Evolutionary conservation across 139 green algal species (phyloP).

Genomic region (Trebouxia sp.): DNA sequence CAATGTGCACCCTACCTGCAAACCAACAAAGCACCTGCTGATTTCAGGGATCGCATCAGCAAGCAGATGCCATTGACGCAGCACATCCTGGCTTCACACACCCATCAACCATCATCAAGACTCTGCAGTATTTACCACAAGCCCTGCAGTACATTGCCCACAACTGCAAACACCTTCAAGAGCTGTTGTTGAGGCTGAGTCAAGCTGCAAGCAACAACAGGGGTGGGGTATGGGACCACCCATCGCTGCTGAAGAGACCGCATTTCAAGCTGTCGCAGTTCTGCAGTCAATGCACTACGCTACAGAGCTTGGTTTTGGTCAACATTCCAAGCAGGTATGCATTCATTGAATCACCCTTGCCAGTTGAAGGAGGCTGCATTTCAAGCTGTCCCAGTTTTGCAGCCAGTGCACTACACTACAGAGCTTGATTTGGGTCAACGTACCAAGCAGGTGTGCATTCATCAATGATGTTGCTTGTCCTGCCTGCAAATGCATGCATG

Average conservation of each 20-base stretch:
- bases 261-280: constrained; percentile 13
- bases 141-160: neutral
- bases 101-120: neutral
- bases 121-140: neutral
- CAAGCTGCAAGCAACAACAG: neutral
- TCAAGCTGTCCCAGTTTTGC: neutral
- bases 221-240: neutral
- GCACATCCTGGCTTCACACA: neutral
- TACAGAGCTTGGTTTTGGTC: neutral
- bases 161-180: constrained; percentile 4
- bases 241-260: neutral
- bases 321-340: constrained; percentile 1
- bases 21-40: neutral
- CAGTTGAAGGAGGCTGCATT: neutral
- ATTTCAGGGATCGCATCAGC: neutral
- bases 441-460: neutral
- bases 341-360: neutral
- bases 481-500: no score
- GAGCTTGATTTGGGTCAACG: neutral
- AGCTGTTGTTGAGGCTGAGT: neutral
- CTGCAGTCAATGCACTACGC: neutral
- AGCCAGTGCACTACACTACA: neutral
- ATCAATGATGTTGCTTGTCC: no score
- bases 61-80: neutral
- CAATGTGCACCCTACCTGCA: no score